phyloP scores from a whole-genome alignment of 2,329 filamentous ascomycete species.

The Exophiala lecanii-corni region DNA sequence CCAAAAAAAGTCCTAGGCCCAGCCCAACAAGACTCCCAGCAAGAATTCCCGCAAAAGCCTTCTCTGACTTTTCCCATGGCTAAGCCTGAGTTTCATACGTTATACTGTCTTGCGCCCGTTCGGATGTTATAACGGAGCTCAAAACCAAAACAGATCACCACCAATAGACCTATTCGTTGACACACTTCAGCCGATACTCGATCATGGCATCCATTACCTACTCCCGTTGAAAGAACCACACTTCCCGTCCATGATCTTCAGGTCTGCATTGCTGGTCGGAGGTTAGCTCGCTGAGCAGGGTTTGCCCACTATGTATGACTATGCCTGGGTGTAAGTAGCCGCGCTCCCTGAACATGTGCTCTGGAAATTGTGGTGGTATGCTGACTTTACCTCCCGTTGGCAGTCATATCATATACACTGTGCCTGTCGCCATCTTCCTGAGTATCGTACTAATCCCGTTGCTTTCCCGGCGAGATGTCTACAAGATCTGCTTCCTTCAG shows the following conservation, averaged over 20 bases:
- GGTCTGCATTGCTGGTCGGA: no score
- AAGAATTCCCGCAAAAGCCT: neutral
- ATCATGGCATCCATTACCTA: no score
- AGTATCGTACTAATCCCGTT: conserved; percentile 59
- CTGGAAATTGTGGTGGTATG: neutral
- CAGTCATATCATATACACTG: conserved; percentile 63
- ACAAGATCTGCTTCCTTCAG: conserved; percentile 59
- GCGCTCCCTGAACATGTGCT: neutral
- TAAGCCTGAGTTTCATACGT: neutral
- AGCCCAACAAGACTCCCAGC: neutral
- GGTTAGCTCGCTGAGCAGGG: no score
- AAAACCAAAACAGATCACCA: neutral
- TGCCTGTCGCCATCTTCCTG: conserved; percentile 58
- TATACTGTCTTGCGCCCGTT: neutral
- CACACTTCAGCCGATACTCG: no score
- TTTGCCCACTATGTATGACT: conserved; percentile 39
- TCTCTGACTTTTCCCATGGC: neutral
- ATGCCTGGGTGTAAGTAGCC: conserved; percentile 56
- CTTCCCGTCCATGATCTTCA: no score
- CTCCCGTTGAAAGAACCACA: no score
- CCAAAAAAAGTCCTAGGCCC: neutral
- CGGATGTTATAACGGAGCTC: neutral
- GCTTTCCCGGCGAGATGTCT: conserved; percentile 57
- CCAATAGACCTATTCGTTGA: no score
- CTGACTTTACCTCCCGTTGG: neutral